A percentile compares a stretch with the other conserved stretches of the same genome.
These are phyloP conservation scores for Boletus subparvulus DNA, from an alignment of 768 basidiomycete genomes.

Conservation along the genomic window DNA sequence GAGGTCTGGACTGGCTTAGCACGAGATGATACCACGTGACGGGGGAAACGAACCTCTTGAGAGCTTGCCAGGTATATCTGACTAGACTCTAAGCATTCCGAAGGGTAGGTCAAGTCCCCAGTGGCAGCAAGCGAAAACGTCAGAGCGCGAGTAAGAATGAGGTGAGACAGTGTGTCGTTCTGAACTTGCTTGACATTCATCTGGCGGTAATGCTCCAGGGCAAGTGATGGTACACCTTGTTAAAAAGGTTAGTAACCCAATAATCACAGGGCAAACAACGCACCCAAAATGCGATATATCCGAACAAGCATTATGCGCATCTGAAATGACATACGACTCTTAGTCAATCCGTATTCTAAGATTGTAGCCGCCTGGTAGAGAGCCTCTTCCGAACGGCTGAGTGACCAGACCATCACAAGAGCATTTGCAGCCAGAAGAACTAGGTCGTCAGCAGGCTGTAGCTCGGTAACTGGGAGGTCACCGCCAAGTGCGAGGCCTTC, in stretches of 20 bases:
- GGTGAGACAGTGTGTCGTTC: slow-evolving; percentile 85
- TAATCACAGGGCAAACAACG: slow-evolving; percentile 8
- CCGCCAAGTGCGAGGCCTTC: slow-evolving; percentile 65
- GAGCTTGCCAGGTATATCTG: slow-evolving; percentile 81
- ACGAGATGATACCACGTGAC: neutral
- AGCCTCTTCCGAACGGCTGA: slow-evolving; percentile 52
- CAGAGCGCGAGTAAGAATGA: slow-evolving; percentile 71
- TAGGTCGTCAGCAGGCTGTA: slow-evolving; percentile 88
- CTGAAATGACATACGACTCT: slow-evolving; percentile 79
- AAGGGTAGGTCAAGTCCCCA: slow-evolving; percentile 72
- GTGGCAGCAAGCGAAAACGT: slow-evolving; percentile 76
- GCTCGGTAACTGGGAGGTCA: slow-evolving; percentile 67
- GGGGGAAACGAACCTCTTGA: slow-evolving; percentile 57
- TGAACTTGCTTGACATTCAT: slow-evolving; percentile 85
- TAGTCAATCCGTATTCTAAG: slow-evolving; percentile 68
- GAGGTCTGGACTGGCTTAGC: slow-evolving; percentile 51
- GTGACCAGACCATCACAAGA: slow-evolving; percentile 61
- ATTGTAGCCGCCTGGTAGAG: slow-evolving; percentile 64
- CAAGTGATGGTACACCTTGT: slow-evolving; percentile 68
- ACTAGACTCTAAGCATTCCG: slow-evolving; percentile 76
- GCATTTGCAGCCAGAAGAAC: slow-evolving; percentile 71
- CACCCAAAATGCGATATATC: slow-evolving; percentile 81
- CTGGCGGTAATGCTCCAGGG: slow-evolving; percentile 75
- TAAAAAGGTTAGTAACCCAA: neutral
- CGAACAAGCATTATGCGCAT: slow-evolving; percentile 74